These are phyloP conservation scores for Backusella tuberculispora DNA, from an alignment of 192 early-diverging fungal genomes.

Conservation along the genomic window DNA sequence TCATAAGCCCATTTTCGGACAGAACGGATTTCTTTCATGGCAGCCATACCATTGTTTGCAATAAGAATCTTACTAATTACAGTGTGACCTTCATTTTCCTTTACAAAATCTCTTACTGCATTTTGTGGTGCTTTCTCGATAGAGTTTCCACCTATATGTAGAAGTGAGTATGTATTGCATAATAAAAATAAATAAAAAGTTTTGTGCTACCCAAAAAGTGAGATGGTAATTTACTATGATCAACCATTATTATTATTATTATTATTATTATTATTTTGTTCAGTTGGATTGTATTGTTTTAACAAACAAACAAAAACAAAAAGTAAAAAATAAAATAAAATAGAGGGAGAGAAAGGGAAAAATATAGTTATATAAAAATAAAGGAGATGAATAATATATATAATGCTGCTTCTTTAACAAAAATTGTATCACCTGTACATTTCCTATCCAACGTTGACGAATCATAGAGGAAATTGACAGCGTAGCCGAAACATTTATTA, in stretches of 20 bases:
- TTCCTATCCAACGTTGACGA: background rate
- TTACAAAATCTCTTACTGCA: slow-evolving; percentile 75
- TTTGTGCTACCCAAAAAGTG: slow-evolving; percentile 9
- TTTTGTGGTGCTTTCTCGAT: slow-evolving; percentile 64
- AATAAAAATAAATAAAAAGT: background rate
- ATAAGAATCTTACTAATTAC: slow-evolving; percentile 94
- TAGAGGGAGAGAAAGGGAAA: too few species aligned
- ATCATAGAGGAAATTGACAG: background rate
- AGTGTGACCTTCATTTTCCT: slow-evolving; percentile 76
- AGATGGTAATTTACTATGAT: slow-evolving; percentile 14
- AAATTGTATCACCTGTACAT: background rate
- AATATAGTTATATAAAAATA: too few species aligned
- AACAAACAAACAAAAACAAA: background rate
- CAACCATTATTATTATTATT: slow-evolving; percentile 15
- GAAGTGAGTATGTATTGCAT: background rate
- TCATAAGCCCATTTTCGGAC: slow-evolving; percentile 98
- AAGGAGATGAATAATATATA: background rate
- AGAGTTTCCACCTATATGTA: slow-evolving; percentile 67
- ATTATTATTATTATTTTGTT: background rate
- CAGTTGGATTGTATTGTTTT: background rate
- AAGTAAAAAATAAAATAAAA: background rate
- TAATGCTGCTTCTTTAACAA: background rate
- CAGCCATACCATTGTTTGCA: slow-evolving; percentile 99
- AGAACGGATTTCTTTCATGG: slow-evolving; percentile 97
- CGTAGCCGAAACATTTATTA: slow-evolving; percentile 11